Evolutionary conservation across 2,329 filamentous ascomycete species (phyloP), one percentile per base, ranked within the genome.

Genomic region (Xylaria sp.): DNA sequence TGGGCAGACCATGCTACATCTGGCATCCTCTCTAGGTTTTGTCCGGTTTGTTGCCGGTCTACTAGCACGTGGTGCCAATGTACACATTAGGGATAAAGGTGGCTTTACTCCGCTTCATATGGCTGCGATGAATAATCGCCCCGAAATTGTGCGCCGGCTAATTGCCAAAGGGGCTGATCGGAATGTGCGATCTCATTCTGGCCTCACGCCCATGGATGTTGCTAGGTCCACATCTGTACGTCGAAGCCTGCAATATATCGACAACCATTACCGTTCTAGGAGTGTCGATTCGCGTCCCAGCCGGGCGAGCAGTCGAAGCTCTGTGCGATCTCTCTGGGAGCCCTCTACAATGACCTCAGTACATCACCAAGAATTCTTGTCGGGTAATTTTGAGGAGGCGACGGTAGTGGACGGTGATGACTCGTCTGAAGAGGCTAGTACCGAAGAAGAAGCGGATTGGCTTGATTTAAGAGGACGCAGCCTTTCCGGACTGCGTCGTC

Each of bases 71-170:
- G 92, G 93, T n/a, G 93, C 92, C 23, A 91, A 92, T 75, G 89
- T 91, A 0, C 90, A 95, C 75, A 83, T 90, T 44, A 87, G 89
- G 64, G 93, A 97, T 77, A 91, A 90, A 70, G 91, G 91, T 59
- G 93, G 93, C 25, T 95, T 93, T 79, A 93, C 92, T 4, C 90
- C 93, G 16, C 86, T 97, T 82, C 93, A 97, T 79, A 87, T 95
- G 77, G 93, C 93, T 23, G 90, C 92, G 29, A 86, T 97, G 76
- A 91, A 92, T 78, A 88, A 91, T 70, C 90, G 94, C 75, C 83
- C 88, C 12, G 90, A 93, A 76, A 93, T 96, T 72, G 90, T 95
- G 16, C 87, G 91, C 68, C 88, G 91, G 16, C 85, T 97, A 66
- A 89, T 94, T 72, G 84, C 92, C 27, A 87, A 88, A 48, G 92